Evolutionary conservation across 2,329 filamentous ascomycete species (phyloP).

Genomic region (Dactylellina drechsleri): DNA sequence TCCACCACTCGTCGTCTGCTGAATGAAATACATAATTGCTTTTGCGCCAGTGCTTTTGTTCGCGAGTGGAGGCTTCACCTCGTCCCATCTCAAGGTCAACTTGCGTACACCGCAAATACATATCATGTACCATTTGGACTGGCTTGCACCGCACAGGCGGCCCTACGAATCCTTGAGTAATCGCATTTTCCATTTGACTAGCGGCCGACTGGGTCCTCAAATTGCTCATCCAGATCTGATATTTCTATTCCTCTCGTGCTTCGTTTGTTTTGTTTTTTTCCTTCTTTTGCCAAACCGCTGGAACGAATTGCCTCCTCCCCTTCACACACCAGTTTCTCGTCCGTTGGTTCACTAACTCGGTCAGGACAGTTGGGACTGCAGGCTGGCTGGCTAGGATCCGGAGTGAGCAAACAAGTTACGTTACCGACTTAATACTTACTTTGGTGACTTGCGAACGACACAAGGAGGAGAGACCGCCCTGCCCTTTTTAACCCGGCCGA

Average conservation of each 20-base stretch:
- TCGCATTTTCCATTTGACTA: slow-evolving; percentile 5
- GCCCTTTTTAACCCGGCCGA: slow-evolving; percentile 53
- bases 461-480: slow-evolving; percentile 37
- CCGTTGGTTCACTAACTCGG: not conserved
- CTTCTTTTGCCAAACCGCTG: slow-evolving; percentile 29
- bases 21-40: slow-evolving; percentile 37
- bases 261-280: slow-evolving; percentile 13
- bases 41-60: slow-evolving; percentile 20
- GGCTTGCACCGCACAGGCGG: slow-evolving; percentile 18
- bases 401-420: no score
- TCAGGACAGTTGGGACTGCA: not conserved
- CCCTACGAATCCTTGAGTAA: slow-evolving; percentile 24
- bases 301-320: slow-evolving; percentile 6
- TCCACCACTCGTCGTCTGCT: slow-evolving; percentile 8
- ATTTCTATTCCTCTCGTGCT: not conserved
- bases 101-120: not conserved
- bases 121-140: no score
- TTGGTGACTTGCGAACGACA: slow-evolving; percentile 27
- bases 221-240: not conserved
- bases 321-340: slow-evolving; percentile 34
- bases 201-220: slow-evolving; percentile 12
- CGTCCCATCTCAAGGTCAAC: slow-evolving; percentile 46
- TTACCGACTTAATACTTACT: not conserved
- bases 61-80: slow-evolving; percentile 40
- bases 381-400: not conserved